Conservation (phyloP, 176 grass and related monocot genomes). For the Oryza glumipatula region DNA sequence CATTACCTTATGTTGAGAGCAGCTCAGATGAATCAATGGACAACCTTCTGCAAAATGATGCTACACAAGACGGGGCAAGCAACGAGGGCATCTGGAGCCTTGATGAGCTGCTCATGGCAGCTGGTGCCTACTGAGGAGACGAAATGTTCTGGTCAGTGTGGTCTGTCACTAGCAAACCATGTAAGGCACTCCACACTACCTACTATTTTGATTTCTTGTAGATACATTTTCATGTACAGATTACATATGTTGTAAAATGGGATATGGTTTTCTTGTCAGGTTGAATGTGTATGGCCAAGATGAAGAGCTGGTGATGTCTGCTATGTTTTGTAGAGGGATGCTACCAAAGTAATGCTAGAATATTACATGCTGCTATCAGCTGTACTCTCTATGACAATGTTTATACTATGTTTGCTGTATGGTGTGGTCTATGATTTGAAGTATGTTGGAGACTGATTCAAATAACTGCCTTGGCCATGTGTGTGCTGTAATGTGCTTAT, state of each 20-base stretch:
- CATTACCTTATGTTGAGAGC: conserved; percentile 45
- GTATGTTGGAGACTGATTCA: conserved; percentile 35
- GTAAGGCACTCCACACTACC: conserved; percentile 9
- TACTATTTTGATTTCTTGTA: conserved; percentile 6
- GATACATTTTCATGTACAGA: neutral
- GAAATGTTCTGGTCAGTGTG: conserved; percentile 10
- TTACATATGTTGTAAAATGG: neutral
- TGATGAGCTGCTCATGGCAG: conserved; percentile 64
- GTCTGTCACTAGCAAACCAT: neutral
- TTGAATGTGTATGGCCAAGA: conserved; percentile 16
- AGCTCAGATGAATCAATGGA: conserved; percentile 60
- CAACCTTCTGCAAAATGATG: conserved; percentile 43
- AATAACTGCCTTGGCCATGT: conserved; percentile 53
- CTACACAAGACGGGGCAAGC: conserved; percentile 31
- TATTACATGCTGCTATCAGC: conserved; percentile 31
- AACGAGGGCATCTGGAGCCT: conserved; percentile 57
- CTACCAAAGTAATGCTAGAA: conserved; percentile 14
- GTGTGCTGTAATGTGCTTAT: conserved; percentile 25
- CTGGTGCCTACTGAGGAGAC: conserved; percentile 51
- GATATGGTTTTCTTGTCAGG: conserved; percentile 25
- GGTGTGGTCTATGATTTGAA: conserved; percentile 42
- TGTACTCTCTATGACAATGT: conserved; percentile 37
- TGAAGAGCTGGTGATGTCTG: conserved; percentile 36
- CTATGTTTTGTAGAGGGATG: conserved; percentile 3
- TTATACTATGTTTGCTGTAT: conserved; percentile 34